Conservation (phyloP, 306 rosid genomes). For the Pyrus pyrifolia region DNA sequence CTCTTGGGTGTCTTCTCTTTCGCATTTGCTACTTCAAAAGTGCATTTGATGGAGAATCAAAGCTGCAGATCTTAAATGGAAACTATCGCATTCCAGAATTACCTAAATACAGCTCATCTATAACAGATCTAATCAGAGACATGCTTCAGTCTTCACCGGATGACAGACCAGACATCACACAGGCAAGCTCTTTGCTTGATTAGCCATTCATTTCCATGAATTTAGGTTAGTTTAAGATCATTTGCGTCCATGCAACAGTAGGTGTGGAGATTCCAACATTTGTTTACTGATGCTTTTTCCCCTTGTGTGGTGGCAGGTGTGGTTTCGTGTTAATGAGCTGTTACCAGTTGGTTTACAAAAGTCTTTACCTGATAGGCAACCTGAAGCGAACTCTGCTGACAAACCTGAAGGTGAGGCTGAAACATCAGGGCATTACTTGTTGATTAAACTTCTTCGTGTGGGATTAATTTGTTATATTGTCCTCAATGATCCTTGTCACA, state of each 20-base stretch:
- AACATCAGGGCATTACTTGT: neutral
- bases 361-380: conserved; percentile 79
- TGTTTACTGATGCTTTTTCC: conserved; percentile 28
- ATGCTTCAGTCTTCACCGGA: conserved; percentile 93
- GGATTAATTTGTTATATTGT: neutral
- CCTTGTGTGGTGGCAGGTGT: conserved; percentile 51
- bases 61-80: conserved; percentile 94
- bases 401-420: conserved; percentile 50
- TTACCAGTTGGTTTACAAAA: conserved; percentile 75
- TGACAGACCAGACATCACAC: conserved; percentile 99
- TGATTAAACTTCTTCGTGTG: neutral
- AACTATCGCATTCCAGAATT: conserved; percentile 92
- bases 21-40: conserved; percentile 95
- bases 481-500: neutral
- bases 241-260: conserved; percentile 48
- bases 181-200: conserved; percentile 99
- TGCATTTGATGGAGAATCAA: conserved; percentile 97
- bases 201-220: conserved; percentile 99
- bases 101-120: conserved; percentile 57
- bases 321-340: conserved; percentile 92
- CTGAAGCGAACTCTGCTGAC: conserved; percentile 47
- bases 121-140: conserved; percentile 78
- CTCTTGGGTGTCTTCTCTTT: conserved; percentile 97
- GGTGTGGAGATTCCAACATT: conserved; percentile 39
- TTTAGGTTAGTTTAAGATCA: conserved; percentile 99